These are phyloP conservation scores for Phlyctochytrium arcticum DNA, from an alignment of 192 early-diverging fungal species.

Conservation along the genomic window DNA sequence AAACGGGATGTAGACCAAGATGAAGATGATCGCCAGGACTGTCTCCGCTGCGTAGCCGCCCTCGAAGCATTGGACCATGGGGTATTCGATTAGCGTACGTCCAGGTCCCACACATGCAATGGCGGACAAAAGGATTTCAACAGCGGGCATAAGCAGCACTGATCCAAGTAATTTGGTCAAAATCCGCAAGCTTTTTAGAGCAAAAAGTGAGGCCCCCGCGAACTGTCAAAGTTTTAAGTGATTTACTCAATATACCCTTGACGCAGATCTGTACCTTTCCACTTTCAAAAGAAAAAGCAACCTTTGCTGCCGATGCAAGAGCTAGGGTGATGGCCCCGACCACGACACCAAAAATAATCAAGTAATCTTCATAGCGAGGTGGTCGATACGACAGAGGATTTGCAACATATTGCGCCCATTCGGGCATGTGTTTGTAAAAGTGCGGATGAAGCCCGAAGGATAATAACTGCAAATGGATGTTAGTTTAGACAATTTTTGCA, in stretches of 20 bases:
- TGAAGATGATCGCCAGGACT: conserved; percentile 1
- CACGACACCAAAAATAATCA: conserved; percentile 18
- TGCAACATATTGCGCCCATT: conserved; percentile 21
- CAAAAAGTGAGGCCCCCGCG: conserved; percentile 14
- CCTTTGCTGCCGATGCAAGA: conserved; percentile 4
- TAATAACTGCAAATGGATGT: conserved; percentile 6
- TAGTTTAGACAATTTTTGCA: background rate
- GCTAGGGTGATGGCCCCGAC: conserved; percentile 10
- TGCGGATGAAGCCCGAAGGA: conserved; percentile 7
- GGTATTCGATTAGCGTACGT: conserved; percentile 1
- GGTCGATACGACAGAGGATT: conserved; percentile 27
- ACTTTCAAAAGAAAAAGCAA: conserved; percentile 19
- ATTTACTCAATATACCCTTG: no score
- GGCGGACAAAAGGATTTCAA: conserved; percentile 22
- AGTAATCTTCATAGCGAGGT: background rate
- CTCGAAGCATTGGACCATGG: conserved; percentile 10
- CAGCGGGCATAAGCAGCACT: conserved; percentile 19
- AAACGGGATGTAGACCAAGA: conserved; percentile 16
- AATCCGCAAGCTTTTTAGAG: conserved; percentile 21
- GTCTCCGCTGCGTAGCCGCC: conserved; percentile 6
- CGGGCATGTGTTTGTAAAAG: conserved; percentile 18
- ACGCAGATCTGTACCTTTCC: conserved; percentile 20
- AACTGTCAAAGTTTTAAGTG: conserved; percentile 11
- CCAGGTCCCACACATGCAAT: conserved; percentile 4
- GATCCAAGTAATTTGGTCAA: conserved; percentile 18